phyloP scores from a whole-genome alignment of 352 stramenopile genomes.

The Pythium dissotocum region DNA sequence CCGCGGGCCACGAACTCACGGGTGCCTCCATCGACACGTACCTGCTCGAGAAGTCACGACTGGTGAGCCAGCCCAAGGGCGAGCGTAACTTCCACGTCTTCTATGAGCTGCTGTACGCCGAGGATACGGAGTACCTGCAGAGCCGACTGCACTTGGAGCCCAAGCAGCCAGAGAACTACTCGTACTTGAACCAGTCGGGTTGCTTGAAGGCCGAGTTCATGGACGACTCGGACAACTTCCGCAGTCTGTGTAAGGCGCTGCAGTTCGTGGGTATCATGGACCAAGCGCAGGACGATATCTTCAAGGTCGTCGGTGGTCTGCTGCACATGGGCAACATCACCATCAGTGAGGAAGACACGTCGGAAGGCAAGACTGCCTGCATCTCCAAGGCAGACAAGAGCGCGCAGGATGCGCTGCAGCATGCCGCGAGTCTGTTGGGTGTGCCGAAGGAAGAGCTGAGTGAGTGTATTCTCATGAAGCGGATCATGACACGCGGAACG shows the following conservation, averaged over 20 bases:
- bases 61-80: slow-evolving; percentile 71
- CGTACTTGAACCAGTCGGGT: slow-evolving; percentile 77
- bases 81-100: slow-evolving; percentile 90
- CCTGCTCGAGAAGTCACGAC: slow-evolving; percentile 80
- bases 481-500: slow-evolving; percentile 66
- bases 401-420: slow-evolving; percentile 46
- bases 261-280: slow-evolving; percentile 75
- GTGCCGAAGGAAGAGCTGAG: slow-evolving; percentile 63
- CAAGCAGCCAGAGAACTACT: slow-evolving; percentile 60
- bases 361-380: slow-evolving; percentile 70
- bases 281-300: slow-evolving; percentile 68
- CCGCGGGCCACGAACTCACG: slow-evolving; percentile 65
- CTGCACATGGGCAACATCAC: slow-evolving; percentile 81
- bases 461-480: slow-evolving; percentile 77
- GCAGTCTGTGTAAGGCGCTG: slow-evolving; percentile 59
- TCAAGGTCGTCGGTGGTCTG: slow-evolving; percentile 67
- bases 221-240: slow-evolving; percentile 72
- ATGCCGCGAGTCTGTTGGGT: slow-evolving; percentile 66
- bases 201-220: slow-evolving; percentile 71
- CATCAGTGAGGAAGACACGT: slow-evolving; percentile 71
- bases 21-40: slow-evolving; percentile 84
- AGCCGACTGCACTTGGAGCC: slow-evolving; percentile 54
- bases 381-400: slow-evolving; percentile 46
- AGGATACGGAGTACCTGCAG: slow-evolving; percentile 52
- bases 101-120: slow-evolving; percentile 74